Conservation (phyloP, 176 grass and related monocot species). For the Carex parvula region DNA sequence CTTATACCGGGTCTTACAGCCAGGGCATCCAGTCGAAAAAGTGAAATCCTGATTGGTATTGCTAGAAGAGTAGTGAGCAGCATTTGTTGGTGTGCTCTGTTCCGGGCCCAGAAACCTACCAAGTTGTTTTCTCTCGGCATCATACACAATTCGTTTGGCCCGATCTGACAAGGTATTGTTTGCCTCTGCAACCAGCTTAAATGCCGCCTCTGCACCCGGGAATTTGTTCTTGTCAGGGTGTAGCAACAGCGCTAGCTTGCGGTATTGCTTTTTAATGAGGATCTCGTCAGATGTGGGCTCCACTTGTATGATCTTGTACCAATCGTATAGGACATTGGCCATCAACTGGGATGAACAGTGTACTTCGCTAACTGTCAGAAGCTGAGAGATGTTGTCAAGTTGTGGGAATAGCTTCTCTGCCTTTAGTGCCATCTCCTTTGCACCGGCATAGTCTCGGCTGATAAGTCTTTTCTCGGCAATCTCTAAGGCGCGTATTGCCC, state of each 20-base stretch:
- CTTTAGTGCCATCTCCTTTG: slow-evolving; percentile 55
- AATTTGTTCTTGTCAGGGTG: slow-evolving; percentile 93
- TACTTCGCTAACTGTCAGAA: slow-evolving; percentile 72
- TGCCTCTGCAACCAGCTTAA: slow-evolving; percentile 84
- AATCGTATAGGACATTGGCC: slow-evolving; percentile 51
- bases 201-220: slow-evolving; percentile 80
- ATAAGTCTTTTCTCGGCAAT: slow-evolving; percentile 64
- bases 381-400: slow-evolving; percentile 62
- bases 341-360: slow-evolving; percentile 56
- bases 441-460: slow-evolving; percentile 55
- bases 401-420: slow-evolving; percentile 69
- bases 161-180: slow-evolving; percentile 52
- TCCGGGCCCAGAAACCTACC: background rate
- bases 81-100: background rate
- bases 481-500: slow-evolving; percentile 59
- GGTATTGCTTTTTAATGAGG: slow-evolving; percentile 75
- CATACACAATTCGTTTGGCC: slow-evolving; percentile 50
- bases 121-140: slow-evolving; percentile 43
- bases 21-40: slow-evolving; percentile 74
- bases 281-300: slow-evolving; percentile 48
- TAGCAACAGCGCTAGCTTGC: slow-evolving; percentile 71
- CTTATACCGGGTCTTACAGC: slow-evolving; percentile 49
- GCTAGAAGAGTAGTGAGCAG: slow-evolving; percentile 30
- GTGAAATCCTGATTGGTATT: slow-evolving; percentile 23
- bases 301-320: slow-evolving; percentile 74